A percentile compares a stretch with the other conserved stretches of the same genome.
phyloP scores from a whole-genome alignment of 495 filamentous ascomycete species.

The Staphylotrichum longicolle region DNA sequence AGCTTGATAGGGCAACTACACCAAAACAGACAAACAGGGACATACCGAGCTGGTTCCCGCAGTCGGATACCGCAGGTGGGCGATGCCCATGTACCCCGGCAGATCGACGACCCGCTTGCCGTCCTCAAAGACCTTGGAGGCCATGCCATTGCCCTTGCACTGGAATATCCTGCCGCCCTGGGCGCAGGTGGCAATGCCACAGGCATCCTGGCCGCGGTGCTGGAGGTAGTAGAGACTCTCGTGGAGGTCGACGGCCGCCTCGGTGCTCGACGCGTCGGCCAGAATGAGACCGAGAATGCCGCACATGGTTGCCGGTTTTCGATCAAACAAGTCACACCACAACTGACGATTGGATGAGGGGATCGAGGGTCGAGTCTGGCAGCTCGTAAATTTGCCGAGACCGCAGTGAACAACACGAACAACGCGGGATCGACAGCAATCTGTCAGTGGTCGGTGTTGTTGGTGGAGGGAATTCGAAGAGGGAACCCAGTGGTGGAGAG shows the following conservation, averaged over 20 bases:
- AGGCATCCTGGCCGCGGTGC: constrained; percentile 87
- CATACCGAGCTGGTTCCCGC: constrained; percentile 72
- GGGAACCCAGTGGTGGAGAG: neutral
- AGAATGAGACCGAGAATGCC: constrained; percentile 83
- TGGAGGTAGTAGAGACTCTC: constrained; percentile 85
- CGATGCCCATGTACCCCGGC: constrained; percentile 86
- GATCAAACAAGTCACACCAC: neutral
- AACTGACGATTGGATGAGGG: neutral
- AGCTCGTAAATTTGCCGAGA: too few species aligned
- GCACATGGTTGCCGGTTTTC: constrained; percentile 60
- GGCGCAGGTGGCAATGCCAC: constrained; percentile 78
- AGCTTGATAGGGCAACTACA: neutral
- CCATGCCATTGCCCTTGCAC: constrained; percentile 91
- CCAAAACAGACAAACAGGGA: constrained; percentile 12
- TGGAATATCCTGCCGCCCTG: constrained; percentile 80
- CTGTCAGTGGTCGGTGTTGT: neutral
- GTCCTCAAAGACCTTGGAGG: constrained; percentile 77
- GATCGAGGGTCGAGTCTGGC: neutral
- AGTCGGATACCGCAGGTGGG: constrained; percentile 87
- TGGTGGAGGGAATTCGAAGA: constrained; percentile 6
- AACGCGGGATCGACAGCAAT: too few species aligned
- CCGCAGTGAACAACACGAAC: too few species aligned
- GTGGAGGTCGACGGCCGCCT: constrained; percentile 66
- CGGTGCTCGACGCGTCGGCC: constrained; percentile 45
- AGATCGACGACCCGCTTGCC: constrained; percentile 73